A percentile compares a stretch with the other conserved stretches of the same genome.
Conservation (phyloP, 495 filamentous ascomycete species). For the Copromyces sp. region DNA sequence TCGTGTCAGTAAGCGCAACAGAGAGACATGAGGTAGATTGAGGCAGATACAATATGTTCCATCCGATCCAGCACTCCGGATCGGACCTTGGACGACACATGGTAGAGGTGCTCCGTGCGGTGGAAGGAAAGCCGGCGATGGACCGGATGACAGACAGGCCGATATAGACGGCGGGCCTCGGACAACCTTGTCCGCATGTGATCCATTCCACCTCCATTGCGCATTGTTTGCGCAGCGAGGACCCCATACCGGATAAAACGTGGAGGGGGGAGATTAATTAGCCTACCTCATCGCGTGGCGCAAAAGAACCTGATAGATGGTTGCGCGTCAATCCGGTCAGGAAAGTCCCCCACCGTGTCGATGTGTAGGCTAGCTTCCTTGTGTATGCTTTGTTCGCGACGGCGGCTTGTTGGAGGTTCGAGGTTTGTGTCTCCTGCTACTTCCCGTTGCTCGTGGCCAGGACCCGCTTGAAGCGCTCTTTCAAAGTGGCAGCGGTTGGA, state of each 20-base stretch:
- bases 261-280: not conserved
- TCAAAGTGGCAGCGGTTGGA: not conserved
- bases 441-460: slow-evolving; percentile 13
- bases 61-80: not conserved
- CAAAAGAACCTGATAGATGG: slow-evolving; percentile 4
- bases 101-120: not conserved
- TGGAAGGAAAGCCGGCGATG: not conserved
- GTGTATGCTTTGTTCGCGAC: slow-evolving; percentile 9
- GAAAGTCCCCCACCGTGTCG: not conserved
- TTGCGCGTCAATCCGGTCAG: slow-evolving; percentile 5
- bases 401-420: not conserved
- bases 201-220: not conserved
- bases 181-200: not conserved
- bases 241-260: not conserved
- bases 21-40: not conserved
- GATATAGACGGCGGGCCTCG: not conserved
- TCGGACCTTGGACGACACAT: not conserved
- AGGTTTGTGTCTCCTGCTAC: slow-evolving; percentile 8
- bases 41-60: not conserved
- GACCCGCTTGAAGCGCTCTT: slow-evolving; percentile 9
- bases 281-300: slow-evolving; percentile 21
- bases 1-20: slow-evolving; percentile 14
- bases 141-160: not conserved
- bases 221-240: not conserved
- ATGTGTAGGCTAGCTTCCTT: not conserved